phyloP scores from a whole-genome alignment of 176 grass and related monocot species.

The Aegilops bicornis region DNA sequence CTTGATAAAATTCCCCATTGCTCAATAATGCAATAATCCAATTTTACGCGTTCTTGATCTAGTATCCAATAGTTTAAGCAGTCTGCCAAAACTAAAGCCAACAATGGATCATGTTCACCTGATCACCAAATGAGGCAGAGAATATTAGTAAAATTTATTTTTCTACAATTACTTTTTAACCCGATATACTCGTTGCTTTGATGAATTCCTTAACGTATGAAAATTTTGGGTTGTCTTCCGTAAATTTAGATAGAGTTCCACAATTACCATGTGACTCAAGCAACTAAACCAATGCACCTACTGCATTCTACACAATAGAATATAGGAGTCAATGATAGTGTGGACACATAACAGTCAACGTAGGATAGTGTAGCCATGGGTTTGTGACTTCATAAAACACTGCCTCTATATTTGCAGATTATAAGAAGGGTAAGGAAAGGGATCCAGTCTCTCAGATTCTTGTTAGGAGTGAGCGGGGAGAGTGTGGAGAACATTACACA shows the following conservation, averaged over 20 bases:
- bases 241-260: slow-evolving; percentile 52
- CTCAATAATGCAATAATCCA: not conserved
- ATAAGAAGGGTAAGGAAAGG: not conserved
- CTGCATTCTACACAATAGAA: not conserved
- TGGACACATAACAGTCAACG: not conserved
- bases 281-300: not conserved
- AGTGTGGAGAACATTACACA: not conserved
- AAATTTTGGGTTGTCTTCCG: slow-evolving; percentile 45
- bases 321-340: not conserved
- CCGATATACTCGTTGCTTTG: too few relatives aligned
- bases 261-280: not conserved
- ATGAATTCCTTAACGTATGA: too few relatives aligned
- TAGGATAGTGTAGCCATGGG: not conserved
- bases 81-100: not conserved
- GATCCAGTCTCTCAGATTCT: not conserved
- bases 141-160: too few relatives aligned
- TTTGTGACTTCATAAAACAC: too few relatives aligned
- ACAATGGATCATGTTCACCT: too few relatives aligned
- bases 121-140: too few relatives aligned
- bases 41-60: too few relatives aligned
- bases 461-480: not conserved
- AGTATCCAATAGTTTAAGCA: too few relatives aligned
- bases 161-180: too few relatives aligned
- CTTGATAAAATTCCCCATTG: not conserved
- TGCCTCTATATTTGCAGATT: too few relatives aligned